Evolutionary conservation across 1,284 basidiomycete species (phyloP), one percentile per base, ranked within the genome.

Genomic region (Ustilago cynodontis): DNA sequence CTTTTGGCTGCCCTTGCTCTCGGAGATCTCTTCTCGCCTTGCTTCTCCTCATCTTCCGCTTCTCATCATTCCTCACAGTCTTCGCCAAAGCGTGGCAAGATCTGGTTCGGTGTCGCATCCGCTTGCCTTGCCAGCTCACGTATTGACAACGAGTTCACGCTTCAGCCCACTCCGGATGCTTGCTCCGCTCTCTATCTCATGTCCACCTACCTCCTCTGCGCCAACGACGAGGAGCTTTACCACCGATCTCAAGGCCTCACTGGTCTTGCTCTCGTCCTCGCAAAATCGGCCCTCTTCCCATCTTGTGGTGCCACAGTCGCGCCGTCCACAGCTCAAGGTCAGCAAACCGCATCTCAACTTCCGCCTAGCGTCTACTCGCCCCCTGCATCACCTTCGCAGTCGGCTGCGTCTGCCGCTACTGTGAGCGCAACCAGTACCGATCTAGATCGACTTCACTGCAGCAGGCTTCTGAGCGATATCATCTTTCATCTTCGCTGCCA

Each of bases 171-270:
- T 11, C 62, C 63, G 13, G 71, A 74, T 18, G 71, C 71, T 3
- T 63, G 59, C 47, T 64, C 71, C 3, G 71, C 71, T 29, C 71
- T 74, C 55, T 67, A 74, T 41, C 55, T 74, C 39, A 69, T 74
- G 65, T 63, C 63, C 13, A 63, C 62, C 45, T 69, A 70, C 24
- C 33, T 74, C 9, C 66, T 70, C 20, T 59, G 55, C 26, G 58
- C 59, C 56, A 61, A 60, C 39, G 61, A 70, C 37, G 66, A 62
- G 22, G 49, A 69, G 45, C 64, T 67, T 39, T 60, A 52, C 43
- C 59, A 71, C 22, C 57, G 63, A 28, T 59, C 69, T 1, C 62
- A 61, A 16, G 62, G 62, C 5, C 57, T 66, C 26, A 62, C 62
- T 20, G 59, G 64, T 9, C 69, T 71, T 22, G 69, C 59, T 1